These are phyloP conservation scores for Trametes villosa DNA, from an alignment of 768 basidiomycete genomes.

Conservation along the genomic window DNA sequence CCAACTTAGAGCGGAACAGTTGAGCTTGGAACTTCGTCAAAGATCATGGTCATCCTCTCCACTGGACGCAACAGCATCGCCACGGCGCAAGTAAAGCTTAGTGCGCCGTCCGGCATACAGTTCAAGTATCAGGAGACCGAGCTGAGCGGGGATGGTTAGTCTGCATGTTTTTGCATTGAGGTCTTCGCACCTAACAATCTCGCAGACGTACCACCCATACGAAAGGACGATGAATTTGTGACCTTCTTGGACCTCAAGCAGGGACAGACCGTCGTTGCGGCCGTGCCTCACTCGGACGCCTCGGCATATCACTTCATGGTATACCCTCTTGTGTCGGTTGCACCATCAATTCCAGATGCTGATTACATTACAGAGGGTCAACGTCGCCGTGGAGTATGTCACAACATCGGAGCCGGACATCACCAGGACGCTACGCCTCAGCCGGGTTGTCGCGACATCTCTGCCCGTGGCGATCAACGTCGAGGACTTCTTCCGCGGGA, in stretches of 20 bases:
- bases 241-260: conserved; percentile 52
- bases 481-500: conserved; percentile 92
- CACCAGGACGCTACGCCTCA: conserved; percentile 55
- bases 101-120: conserved; percentile 55
- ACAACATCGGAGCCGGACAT: conserved; percentile 58
- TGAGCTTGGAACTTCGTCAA: conserved; percentile 62
- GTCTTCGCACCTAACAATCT: neutral
- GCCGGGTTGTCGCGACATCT: conserved; percentile 62
- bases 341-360: neutral
- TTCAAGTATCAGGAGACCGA: conserved; percentile 49
- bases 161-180: neutral
- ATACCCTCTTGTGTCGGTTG: conserved; percentile 30
- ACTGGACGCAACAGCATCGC: conserved; percentile 72
- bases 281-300: conserved; percentile 69
- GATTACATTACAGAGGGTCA: conserved; percentile 60
- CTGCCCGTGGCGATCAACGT: conserved; percentile 92
- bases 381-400: conserved; percentile 67
- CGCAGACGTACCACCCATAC: conserved; percentile 31
- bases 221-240: conserved; percentile 48
- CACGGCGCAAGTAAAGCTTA: conserved; percentile 56
- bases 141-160: conserved; percentile 42
- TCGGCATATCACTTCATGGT: conserved; percentile 67
- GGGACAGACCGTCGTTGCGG: conserved; percentile 50
- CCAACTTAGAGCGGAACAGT: conserved; percentile 48
- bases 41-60: conserved; percentile 57